phyloP scores from a whole-genome alignment of 805 yeast species.

The Barnettozyma salicaria region DNA sequence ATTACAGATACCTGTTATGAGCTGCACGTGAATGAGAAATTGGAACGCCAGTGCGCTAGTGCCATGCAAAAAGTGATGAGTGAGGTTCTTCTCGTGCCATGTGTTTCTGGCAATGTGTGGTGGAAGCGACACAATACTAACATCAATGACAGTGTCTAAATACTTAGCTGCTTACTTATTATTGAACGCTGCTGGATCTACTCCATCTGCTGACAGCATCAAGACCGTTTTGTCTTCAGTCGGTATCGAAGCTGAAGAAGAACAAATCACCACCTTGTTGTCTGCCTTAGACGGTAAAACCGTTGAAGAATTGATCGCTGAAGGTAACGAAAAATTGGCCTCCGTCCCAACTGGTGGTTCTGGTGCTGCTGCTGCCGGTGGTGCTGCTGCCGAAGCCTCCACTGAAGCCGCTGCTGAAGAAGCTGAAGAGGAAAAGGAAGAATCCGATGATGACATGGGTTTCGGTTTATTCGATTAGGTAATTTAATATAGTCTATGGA shows the following conservation, averaged over 20 bases:
- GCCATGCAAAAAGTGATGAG: too few species aligned
- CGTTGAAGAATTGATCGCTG: conserved; percentile 83
- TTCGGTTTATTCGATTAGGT: conserved; percentile 97
- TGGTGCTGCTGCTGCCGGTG: conserved; percentile 72
- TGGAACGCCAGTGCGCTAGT: too few species aligned
- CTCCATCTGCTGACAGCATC: conserved; percentile 93
- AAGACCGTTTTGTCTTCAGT: conserved; percentile 85
- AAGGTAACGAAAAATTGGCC: conserved; percentile 94
- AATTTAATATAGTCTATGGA: conserved; percentile 9
- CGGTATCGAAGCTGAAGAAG: conserved; percentile 92
- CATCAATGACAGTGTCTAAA: conserved; percentile 39
- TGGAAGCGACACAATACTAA: conserved; percentile 18
- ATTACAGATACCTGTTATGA: too few species aligned
- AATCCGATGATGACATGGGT: conserved; percentile 77
- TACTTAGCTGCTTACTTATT: conserved; percentile 99
- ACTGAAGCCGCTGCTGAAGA: conserved; percentile 70
- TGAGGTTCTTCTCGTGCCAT: too few species aligned
- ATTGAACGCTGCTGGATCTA: conserved; percentile 93
- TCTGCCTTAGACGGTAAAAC: conserved; percentile 90
- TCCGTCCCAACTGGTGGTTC: conserved; percentile 98
- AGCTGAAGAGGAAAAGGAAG: conserved; percentile 62
- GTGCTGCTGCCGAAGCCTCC: conserved; percentile 66
- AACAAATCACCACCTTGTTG: conserved; percentile 74
- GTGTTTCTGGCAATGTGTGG: too few species aligned
- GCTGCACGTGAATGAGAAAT: too few species aligned